Evolutionary conservation across 805 yeast species (phyloP), one percentile per base, ranked within the genome.

Genomic region (Lachancea sp.): DNA sequence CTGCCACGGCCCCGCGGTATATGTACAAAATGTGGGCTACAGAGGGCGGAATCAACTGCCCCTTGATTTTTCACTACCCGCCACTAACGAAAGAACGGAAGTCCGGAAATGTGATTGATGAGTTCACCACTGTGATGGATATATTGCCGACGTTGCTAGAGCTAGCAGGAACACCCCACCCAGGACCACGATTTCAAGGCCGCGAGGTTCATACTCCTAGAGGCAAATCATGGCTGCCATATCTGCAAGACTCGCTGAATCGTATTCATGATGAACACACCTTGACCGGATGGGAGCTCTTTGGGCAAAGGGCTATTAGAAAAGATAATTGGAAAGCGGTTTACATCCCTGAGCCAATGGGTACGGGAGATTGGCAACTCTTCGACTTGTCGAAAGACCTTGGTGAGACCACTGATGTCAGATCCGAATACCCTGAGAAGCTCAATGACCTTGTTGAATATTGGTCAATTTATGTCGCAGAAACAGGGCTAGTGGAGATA

Each of bases 1-100:
- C 82, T 9, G 77, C 81, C 2, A 77, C 81, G 16, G 78, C 81
- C 1, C 82, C 81, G 1, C 60, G 71, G 13, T 67, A 69, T 45
- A 73, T 74, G 73, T 75, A 69, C 57, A 78, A 78, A 54, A 70
- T 71, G 68, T 78, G 78, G 75, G 72, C 79, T 2, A 66, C 76
- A 3, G 82, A 79, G 56, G 83, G 82, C 20, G 84, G 82, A 9
- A 73, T 77, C 19, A 69, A 79, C 17, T 76, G 79, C 54, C 83
- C 82, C 0, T 60, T 76, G 47, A 70, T 79, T 41, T 52, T 77
- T 5, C 68, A 67, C 47, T 68, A 69, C 51, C 81, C 80, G 0
- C 57, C 62, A 3, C 41, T 69, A 11, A 41, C 39, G 11, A 47
- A 51, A 22, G 35, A 42, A n/a, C 46, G 51, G 18, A 41, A 48